phyloP scores from a whole-genome alignment of 768 basidiomycete genomes.

The Rhodosporidiobolus sp. region DNA sequence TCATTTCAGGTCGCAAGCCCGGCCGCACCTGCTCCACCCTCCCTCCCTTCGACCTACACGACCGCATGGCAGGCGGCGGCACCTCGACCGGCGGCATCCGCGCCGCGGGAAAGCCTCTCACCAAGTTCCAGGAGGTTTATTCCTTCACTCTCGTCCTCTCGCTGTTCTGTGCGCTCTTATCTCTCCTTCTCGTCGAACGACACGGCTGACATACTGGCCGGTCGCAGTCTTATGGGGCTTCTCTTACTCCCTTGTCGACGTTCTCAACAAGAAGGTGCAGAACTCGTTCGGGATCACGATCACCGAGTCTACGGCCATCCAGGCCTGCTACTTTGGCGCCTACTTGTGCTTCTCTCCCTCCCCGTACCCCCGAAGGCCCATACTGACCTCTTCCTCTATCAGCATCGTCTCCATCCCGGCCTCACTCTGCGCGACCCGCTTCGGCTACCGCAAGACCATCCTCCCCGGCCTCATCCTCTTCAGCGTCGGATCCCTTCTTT shows the following conservation, averaged over 20 bases:
- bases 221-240: slow-evolving; percentile 29
- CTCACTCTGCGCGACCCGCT: slow-evolving; percentile 59
- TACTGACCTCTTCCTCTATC: slow-evolving; percentile 54
- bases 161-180: slow-evolving; percentile 56
- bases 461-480: slow-evolving; percentile 46
- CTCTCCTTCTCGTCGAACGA: neutral
- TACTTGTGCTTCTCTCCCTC: slow-evolving; percentile 46
- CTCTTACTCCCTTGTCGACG: slow-evolving; percentile 43
- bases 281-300: slow-evolving; percentile 64
- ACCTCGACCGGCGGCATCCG: slow-evolving; percentile 47
- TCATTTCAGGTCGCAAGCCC: neutral
- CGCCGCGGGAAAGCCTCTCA: slow-evolving; percentile 55
- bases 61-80: slow-evolving; percentile 48
- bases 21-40: neutral
- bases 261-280: slow-evolving; percentile 64
- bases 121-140: slow-evolving; percentile 46
- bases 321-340: slow-evolving; percentile 58
- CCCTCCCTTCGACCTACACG: slow-evolving; percentile 54
- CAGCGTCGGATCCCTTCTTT: slow-evolving; percentile 64
- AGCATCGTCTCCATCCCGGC: slow-evolving; percentile 47
- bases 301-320: slow-evolving; percentile 69
- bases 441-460: slow-evolving; percentile 21
- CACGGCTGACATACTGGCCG: too few relatives aligned
- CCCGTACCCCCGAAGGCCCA: slow-evolving; percentile 50
- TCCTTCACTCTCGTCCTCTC: slow-evolving; percentile 69